Evolutionary conservation across 1,139 yeast species (phyloP).

Genomic region (Yamadazyma atlantica): DNA sequence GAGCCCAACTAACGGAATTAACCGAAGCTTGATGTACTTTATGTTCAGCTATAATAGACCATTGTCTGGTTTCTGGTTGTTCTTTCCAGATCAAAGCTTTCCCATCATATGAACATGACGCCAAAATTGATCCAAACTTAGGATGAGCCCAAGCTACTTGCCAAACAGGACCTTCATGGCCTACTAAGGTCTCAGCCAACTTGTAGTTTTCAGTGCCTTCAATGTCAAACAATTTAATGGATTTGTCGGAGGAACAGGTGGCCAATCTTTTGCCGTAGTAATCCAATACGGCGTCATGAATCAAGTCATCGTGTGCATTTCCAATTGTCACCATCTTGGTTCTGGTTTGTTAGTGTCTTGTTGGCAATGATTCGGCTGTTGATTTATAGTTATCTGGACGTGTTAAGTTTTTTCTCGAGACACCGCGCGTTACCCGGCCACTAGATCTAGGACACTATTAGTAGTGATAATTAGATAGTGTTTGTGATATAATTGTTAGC

Average conservation of each 20-base stretch:
- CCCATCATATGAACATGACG: conserved; percentile 95
- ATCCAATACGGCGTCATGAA: conserved; percentile 96
- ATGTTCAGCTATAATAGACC: conserved; percentile 89
- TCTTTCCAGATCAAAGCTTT: conserved; percentile 94
- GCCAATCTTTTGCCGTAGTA: conserved; percentile 95
- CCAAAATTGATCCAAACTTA: conserved; percentile 90
- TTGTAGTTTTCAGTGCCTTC: conserved; percentile 78
- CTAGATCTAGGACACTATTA: too few relatives aligned
- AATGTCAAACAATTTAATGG: conserved; percentile 88
- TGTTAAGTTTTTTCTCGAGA: conserved; percentile 5
- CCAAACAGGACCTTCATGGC: conserved; percentile 98
- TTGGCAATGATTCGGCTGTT: not conserved
- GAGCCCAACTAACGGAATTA: conserved; percentile 95
- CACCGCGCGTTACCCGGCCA: conserved; percentile 3
- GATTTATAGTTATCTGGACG: conserved; percentile 6
- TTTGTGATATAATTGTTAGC: too few relatives aligned
- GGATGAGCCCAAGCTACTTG: conserved; percentile 99
- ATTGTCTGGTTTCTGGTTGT: conserved; percentile 70
- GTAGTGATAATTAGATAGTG: too few relatives aligned
- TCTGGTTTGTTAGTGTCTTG: conserved; percentile 1
- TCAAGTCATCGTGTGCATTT: conserved; percentile 83
- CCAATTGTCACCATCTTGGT: conserved; percentile 64
- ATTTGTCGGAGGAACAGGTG: conserved; percentile 92
- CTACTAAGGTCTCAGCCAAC: conserved; percentile 78
- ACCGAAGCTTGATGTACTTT: conserved; percentile 91